A percentile compares a stretch with the other conserved stretches of the same genome.
Conservation (phyloP, 139 green algal genomes). For the Coelastrella sp. region DNA sequence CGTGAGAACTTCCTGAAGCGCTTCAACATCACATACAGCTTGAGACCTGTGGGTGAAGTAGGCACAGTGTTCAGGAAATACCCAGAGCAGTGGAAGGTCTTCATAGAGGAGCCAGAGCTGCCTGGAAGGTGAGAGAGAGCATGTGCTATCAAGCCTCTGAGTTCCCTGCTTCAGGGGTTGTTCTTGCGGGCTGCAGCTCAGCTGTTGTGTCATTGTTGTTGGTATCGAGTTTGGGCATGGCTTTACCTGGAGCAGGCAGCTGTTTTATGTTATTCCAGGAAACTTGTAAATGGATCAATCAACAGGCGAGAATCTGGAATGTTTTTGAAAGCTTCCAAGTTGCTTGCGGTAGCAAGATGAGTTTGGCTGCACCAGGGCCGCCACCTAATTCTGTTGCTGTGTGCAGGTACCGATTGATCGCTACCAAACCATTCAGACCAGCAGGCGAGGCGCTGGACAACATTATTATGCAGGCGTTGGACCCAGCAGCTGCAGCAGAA, state of each 20-base stretch:
- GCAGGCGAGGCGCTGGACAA: conserved; percentile 68
- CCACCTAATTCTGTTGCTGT: neutral
- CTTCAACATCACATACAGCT: conserved; percentile 91
- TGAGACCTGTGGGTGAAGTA: conserved; percentile 86
- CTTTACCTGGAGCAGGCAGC: no score
- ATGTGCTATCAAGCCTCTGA: conserved; percentile 72
- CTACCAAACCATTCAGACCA: conserved; percentile 53
- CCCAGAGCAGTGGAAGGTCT: conserved; percentile 88
- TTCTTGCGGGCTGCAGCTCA: conserved; percentile 83
- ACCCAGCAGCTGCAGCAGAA: conserved; percentile 1
- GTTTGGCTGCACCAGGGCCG: neutral
- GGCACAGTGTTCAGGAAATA: conserved; percentile 86
- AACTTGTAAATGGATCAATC: no score
- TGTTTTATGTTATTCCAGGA: no score
- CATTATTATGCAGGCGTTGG: conserved; percentile 63
- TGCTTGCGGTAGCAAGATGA: conserved; percentile 85
- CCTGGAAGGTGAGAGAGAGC: conserved; percentile 53
- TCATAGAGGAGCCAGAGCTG: conserved; percentile 64
- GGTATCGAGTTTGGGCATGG: conserved; percentile 68
- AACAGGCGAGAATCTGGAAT: conserved; percentile 78
- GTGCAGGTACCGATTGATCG: conserved; percentile 57
- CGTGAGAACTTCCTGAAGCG: conserved; percentile 80
- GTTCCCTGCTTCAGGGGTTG: conserved; percentile 89
- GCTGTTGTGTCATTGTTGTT: conserved; percentile 67
- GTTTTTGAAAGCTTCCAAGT: no score